These are phyloP conservation scores for Plenodomus tracheiphilus DNA, from an alignment of 2,329 filamentous ascomycete species.

Conservation along the genomic window DNA sequence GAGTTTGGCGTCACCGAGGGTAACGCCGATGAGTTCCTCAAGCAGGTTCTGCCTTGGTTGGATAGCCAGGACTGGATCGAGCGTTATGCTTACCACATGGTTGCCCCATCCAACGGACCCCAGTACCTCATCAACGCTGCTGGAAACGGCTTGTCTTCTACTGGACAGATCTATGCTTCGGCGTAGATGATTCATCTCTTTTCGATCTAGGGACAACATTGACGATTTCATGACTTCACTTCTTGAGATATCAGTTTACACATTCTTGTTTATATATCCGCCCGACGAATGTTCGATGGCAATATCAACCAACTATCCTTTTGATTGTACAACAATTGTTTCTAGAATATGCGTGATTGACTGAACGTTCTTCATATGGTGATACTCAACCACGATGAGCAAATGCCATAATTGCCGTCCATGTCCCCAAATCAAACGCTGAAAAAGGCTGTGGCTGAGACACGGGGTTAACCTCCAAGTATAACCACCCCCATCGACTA, in stretches of 20 bases:
- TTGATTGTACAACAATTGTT: not conserved
- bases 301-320: too few species aligned
- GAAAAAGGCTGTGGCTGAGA: not conserved
- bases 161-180: constrained; percentile 21
- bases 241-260: not conserved
- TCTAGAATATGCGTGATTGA: not conserved
- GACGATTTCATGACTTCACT: constrained; percentile 9
- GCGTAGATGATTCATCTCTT: too few species aligned
- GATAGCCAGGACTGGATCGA: constrained; percentile 37
- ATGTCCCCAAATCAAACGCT: too few species aligned
- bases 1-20: constrained; percentile 40
- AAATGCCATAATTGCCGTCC: too few species aligned
- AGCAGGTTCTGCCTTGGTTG: constrained; percentile 40
- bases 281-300: not conserved
- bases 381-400: too few species aligned
- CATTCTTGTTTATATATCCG: constrained; percentile 7
- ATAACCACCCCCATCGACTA: too few species aligned
- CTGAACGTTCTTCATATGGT: too few species aligned
- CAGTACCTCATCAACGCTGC: constrained; percentile 22
- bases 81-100: constrained; percentile 40
- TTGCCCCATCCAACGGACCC: constrained; percentile 21
- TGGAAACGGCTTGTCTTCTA: constrained; percentile 22
- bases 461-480: not conserved
- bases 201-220: constrained; percentile 3
- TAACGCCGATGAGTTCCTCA: constrained; percentile 31